These are phyloP conservation scores for Penicillium fuscoglaucum DNA, from an alignment of 2,329 filamentous ascomycete genomes.

Conservation along the genomic window DNA sequence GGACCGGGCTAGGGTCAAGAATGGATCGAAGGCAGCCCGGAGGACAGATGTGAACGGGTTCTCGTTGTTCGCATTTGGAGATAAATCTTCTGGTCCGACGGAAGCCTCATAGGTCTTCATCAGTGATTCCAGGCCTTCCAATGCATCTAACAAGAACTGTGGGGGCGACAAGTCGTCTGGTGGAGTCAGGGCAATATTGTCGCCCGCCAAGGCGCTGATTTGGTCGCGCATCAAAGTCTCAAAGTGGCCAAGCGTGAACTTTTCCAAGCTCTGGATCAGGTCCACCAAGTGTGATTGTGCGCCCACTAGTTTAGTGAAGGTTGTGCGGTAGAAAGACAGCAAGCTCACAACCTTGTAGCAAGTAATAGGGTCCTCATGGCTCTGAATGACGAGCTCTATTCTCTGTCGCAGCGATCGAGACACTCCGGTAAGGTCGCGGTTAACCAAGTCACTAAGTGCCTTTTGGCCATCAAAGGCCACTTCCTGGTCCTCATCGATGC, in stretches of 20 bases:
- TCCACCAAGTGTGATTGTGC: slow-evolving; percentile 67
- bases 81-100: slow-evolving; percentile 47
- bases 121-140: slow-evolving; percentile 74
- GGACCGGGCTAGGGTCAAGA: slow-evolving; percentile 65
- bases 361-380: slow-evolving; percentile 83
- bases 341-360: slow-evolving; percentile 90
- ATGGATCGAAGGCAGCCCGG: slow-evolving; percentile 79
- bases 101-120: slow-evolving; percentile 88
- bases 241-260: slow-evolving; percentile 80
- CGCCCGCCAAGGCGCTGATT: slow-evolving; percentile 63
- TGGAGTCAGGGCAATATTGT: slow-evolving; percentile 68
- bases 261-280: slow-evolving; percentile 67
- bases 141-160: slow-evolving; percentile 74
- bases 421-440: slow-evolving; percentile 78
- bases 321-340: slow-evolving; percentile 82
- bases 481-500: slow-evolving; percentile 59
- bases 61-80: slow-evolving; percentile 58
- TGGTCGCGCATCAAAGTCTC: slow-evolving; percentile 77
- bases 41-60: slow-evolving; percentile 74
- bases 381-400: slow-evolving; percentile 87
- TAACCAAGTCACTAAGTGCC: slow-evolving; percentile 81
- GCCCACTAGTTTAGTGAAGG: slow-evolving; percentile 78
- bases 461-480: slow-evolving; percentile 73
- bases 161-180: slow-evolving; percentile 75
- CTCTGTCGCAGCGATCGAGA: slow-evolving; percentile 82